Percentiles rank a stretch among this genome's conserved stretches.
phyloP scores from a whole-genome alignment of 495 filamentous ascomycete genomes.

The Xylaria scruposa region DNA sequence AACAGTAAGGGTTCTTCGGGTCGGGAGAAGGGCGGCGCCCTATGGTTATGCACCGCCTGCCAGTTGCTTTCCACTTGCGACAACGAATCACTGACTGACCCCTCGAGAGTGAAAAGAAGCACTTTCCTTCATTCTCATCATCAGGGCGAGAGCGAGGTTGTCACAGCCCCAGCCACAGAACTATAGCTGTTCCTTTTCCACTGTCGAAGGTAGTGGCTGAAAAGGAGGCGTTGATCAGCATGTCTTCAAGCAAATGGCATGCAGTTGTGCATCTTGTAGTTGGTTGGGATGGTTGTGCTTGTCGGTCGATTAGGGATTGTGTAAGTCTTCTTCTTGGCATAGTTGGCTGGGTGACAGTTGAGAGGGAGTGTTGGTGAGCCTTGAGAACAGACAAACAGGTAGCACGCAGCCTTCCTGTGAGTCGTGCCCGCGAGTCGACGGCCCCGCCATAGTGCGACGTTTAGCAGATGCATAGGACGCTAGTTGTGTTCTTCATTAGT shows the following conservation, averaged over 20 bases:
- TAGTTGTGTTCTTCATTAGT: not conserved
- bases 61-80: no score
- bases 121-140: not conserved
- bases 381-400: constrained; percentile 21
- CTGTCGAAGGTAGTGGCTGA: no score
- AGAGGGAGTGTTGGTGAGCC: not conserved
- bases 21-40: no score
- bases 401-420: constrained; percentile 1
- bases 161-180: no score
- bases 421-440: not conserved
- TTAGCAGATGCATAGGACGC: constrained; percentile 7
- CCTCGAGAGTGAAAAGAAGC: constrained; percentile 2
- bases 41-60: no score
- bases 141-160: not conserved
- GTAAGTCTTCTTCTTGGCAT: constrained; percentile 13
- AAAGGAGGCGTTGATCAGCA: not conserved
- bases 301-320: constrained; percentile 18
- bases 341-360: constrained; percentile 10
- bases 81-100: not conserved
- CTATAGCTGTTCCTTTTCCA: no score
- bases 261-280: not conserved
- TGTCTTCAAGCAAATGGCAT: not conserved
- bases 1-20: no score
- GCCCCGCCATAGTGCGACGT: not conserved
- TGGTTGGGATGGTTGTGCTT: not conserved